phyloP scores from a whole-genome alignment of 768 basidiomycete genomes.

The Termitomyces sp. region DNA sequence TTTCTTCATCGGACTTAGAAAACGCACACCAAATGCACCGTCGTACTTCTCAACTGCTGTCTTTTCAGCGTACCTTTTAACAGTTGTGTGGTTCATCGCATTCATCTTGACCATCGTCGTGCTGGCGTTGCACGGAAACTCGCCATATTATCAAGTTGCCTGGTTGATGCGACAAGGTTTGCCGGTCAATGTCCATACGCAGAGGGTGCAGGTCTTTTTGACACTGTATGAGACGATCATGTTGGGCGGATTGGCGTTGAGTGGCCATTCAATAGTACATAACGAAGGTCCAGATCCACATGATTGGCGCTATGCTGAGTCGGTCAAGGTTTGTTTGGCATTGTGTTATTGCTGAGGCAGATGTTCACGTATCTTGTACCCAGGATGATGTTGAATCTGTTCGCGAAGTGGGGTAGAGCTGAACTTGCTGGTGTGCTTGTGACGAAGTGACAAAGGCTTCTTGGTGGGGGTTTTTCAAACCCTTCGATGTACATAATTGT shows the following conservation, averaged over 20 bases:
- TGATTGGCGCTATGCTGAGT: conserved; percentile 20
- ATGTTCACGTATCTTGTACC: not conserved
- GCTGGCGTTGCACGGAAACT: conserved; percentile 13
- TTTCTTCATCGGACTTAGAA: conserved; percentile 19
- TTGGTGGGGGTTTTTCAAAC: not conserved
- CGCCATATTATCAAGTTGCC: conserved; percentile 12
- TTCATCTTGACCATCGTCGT: conserved; percentile 23
- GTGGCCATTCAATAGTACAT: conserved; percentile 23
- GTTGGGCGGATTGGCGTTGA: conserved; percentile 19
- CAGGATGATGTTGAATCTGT: conserved; percentile 10
- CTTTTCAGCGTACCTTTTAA: conserved; percentile 23
- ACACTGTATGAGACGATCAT: conserved; percentile 19
- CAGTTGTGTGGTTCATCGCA: conserved; percentile 24
- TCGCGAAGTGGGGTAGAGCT: not conserved
- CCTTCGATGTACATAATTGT: not conserved
- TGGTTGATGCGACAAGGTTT: conserved; percentile 20
- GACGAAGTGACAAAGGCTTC: not conserved
- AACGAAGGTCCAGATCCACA: conserved; percentile 24
- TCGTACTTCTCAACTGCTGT: conserved; percentile 27
- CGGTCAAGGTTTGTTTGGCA: conserved; percentile 5
- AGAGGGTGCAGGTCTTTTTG: conserved; percentile 24
- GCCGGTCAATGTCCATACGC: conserved; percentile 20
- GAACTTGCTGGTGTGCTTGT: not conserved
- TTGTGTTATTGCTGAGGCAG: not conserved
- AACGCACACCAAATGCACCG: conserved; percentile 18